These are phyloP conservation scores for Metschnikowia baotianmanensis DNA, from an alignment of 805 yeast species.

Conservation along the genomic window DNA sequence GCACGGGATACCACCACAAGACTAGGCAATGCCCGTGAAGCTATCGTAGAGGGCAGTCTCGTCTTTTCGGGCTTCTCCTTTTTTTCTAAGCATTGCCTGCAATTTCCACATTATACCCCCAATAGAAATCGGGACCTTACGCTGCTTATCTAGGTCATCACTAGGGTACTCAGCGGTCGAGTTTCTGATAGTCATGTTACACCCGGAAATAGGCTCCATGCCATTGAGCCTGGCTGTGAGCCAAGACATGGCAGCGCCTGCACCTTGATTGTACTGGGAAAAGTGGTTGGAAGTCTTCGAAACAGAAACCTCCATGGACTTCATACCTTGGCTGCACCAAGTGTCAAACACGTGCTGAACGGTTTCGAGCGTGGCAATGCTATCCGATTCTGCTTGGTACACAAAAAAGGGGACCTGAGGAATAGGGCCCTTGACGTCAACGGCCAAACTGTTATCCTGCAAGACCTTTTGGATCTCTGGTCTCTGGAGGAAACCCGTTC, in stretches of 20 bases:
- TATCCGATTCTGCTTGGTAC: slow-evolving; percentile 23
- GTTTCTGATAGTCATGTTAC: slow-evolving; percentile 6
- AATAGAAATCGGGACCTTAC: not conserved
- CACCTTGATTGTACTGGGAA: slow-evolving; percentile 18
- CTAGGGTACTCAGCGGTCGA: slow-evolving; percentile 14
- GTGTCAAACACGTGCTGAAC: slow-evolving; percentile 22
- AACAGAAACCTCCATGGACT: slow-evolving; percentile 28
- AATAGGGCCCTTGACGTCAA: slow-evolving; percentile 6
- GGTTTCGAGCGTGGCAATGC: slow-evolving; percentile 20
- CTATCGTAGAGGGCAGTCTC: too few relatives aligned
- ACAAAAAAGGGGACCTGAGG: slow-evolving; percentile 27
- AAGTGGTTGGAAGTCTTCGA: slow-evolving; percentile 26
- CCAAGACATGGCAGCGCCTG: slow-evolving; percentile 12
- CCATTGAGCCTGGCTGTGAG: slow-evolving; percentile 11
- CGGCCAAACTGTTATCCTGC: slow-evolving; percentile 4
- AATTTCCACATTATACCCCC: too few relatives aligned
- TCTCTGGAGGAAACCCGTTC: slow-evolving; percentile 5
- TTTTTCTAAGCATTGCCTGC: too few relatives aligned
- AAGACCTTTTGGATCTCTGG: slow-evolving; percentile 3
- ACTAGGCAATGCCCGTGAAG: too few relatives aligned
- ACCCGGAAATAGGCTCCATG: slow-evolving; percentile 8
- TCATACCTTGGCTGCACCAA: slow-evolving; percentile 30
- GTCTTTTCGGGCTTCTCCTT: too few relatives aligned
- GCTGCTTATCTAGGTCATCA: not conserved
- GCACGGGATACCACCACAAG: too few relatives aligned